Conservation (phyloP, 805 yeast species). For the Hemisphaericaspora nanyangensis region DNA sequence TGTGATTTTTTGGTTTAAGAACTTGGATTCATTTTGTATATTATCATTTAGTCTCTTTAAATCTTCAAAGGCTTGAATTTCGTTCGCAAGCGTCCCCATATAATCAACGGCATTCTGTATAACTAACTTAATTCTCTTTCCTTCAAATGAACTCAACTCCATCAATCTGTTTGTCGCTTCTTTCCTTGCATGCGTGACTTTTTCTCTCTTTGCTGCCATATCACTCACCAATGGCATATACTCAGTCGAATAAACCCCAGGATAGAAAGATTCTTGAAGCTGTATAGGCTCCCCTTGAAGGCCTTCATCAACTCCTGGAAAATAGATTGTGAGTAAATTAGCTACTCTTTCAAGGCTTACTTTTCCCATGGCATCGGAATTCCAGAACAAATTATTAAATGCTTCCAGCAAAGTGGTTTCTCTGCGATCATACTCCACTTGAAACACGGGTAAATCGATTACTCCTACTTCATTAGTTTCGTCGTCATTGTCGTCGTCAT, state of each 20-base stretch:
- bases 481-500: not conserved
- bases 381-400: constrained; percentile 37
- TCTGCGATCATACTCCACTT: constrained; percentile 30
- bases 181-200: constrained; percentile 14
- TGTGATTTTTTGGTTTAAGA: constrained; percentile 17
- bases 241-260: constrained; percentile 28
- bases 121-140: constrained; percentile 29
- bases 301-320: constrained; percentile 22
- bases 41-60: constrained; percentile 16
- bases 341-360: constrained; percentile 26
- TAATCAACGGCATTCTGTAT: constrained; percentile 19
- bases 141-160: constrained; percentile 35
- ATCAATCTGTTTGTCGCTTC: constrained; percentile 23
- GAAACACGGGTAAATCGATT: constrained; percentile 24
- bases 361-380: constrained; percentile 23
- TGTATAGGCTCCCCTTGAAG: constrained; percentile 15
- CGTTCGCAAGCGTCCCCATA: constrained; percentile 12
- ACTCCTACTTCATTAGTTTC: constrained; percentile 5
- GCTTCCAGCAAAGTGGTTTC: constrained; percentile 24
- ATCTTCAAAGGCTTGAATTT: constrained; percentile 13
- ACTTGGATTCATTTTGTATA: constrained; percentile 12
- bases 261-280: constrained; percentile 30
- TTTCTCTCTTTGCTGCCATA: constrained; percentile 15
- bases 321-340: constrained; percentile 27
- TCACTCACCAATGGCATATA: constrained; percentile 17